These are phyloP conservation scores for Xerocomus nothofagi DNA, from an alignment of 1,284 basidiomycete genomes.

Conservation along the genomic window DNA sequence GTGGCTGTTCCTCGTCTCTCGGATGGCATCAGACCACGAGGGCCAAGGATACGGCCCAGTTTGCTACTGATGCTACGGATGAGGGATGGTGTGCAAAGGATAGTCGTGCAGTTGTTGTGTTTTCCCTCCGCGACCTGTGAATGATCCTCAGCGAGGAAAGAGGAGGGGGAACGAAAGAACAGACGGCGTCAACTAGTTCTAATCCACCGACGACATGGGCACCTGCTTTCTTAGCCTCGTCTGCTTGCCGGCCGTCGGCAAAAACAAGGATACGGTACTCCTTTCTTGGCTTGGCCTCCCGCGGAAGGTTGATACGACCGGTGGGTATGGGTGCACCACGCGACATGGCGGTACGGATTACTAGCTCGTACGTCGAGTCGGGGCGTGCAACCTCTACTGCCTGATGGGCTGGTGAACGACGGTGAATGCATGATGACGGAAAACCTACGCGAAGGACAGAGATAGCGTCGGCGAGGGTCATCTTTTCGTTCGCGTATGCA, in stretches of 20 bases:
- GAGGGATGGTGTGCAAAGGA: slow-evolving; percentile 81
- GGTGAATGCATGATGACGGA: not conserved
- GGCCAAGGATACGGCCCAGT: slow-evolving; percentile 89
- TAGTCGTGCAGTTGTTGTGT: slow-evolving; percentile 71
- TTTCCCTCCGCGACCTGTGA: slow-evolving; percentile 63
- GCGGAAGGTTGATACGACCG: slow-evolving; percentile 69
- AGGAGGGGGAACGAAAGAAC: slow-evolving; percentile 30
- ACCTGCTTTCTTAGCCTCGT: slow-evolving; percentile 79
- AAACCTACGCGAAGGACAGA: slow-evolving; percentile 63
- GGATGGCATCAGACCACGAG: slow-evolving; percentile 94
- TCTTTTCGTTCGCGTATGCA: slow-evolving; percentile 59
- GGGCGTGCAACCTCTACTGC: slow-evolving; percentile 79
- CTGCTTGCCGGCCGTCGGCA: slow-evolving; percentile 75
- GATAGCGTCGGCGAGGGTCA: slow-evolving; percentile 63
- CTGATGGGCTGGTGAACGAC: slow-evolving; percentile 40
- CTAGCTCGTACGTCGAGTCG: slow-evolving; percentile 75
- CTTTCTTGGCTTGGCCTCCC: slow-evolving; percentile 70
- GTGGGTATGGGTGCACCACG: slow-evolving; percentile 78
- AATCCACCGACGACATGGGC: slow-evolving; percentile 85
- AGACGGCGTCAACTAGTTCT: slow-evolving; percentile 79
- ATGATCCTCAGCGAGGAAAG: slow-evolving; percentile 7
- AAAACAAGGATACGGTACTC: slow-evolving; percentile 85
- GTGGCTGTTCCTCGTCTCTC: slow-evolving; percentile 93
- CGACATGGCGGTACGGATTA: slow-evolving; percentile 74
- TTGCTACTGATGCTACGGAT: slow-evolving; percentile 77